These are phyloP conservation scores for Eucalyptus erythrocorys DNA, from an alignment of 345 rosid genomes.

Conservation along the genomic window DNA sequence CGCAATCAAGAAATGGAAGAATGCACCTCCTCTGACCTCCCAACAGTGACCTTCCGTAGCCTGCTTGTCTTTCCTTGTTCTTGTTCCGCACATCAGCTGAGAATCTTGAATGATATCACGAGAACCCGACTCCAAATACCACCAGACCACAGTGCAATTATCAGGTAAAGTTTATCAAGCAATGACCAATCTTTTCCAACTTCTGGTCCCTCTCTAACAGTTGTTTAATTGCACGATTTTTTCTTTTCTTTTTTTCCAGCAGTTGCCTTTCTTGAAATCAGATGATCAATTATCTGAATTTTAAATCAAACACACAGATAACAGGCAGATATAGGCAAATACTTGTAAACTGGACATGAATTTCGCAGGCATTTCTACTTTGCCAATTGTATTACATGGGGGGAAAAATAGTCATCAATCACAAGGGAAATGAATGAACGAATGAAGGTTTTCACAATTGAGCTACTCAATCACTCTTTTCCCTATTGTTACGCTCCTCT, in stretches of 20 bases:
- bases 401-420: background rate
- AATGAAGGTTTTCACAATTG: background rate
- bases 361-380: background rate
- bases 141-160: background rate
- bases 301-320: background rate
- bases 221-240: background rate
- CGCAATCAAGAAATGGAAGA: background rate
- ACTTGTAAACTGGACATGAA: background rate
- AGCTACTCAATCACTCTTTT: background rate
- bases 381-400: background rate
- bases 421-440: background rate
- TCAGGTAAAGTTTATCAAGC: background rate
- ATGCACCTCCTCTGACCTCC: background rate
- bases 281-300: background rate
- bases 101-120: background rate
- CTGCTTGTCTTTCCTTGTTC: background rate
- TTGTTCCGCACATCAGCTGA: background rate
- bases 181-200: background rate
- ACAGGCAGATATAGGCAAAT: background rate
- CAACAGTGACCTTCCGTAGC: background rate
- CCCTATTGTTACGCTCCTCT: constrained; percentile 7
- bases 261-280: background rate
- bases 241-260: background rate
- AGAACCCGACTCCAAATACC: background rate
- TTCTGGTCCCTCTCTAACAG: background rate